Percentiles rank a stretch among this genome's conserved stretches.
Evolutionary conservation across 768 basidiomycete species (phyloP).

Genomic region (Kwoniella mangroviensis): DNA sequence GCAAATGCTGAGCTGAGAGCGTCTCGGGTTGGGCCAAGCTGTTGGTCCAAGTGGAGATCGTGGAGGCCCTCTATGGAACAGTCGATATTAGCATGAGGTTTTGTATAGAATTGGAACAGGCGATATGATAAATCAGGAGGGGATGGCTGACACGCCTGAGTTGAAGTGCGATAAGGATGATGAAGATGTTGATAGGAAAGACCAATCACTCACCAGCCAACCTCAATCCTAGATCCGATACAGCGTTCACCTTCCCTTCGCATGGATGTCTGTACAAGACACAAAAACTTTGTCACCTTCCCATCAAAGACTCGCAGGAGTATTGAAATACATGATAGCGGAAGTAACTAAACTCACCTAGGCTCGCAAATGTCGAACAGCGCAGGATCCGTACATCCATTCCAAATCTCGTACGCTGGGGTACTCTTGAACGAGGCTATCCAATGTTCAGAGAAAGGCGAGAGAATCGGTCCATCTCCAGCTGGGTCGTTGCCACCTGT

Average conservation of each 20-base stretch:
- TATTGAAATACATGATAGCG: too few relatives aligned
- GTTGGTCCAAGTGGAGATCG: conserved; percentile 88
- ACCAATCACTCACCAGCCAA: conserved; percentile 64
- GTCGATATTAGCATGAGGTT: too few relatives aligned
- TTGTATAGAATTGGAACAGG: too few relatives aligned
- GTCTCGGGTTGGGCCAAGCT: conserved; percentile 89
- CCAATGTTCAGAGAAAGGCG: conserved; percentile 88
- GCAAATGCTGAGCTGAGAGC: conserved; percentile 83
- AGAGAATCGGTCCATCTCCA: conserved; percentile 35
- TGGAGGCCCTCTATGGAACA: conserved; percentile 74
- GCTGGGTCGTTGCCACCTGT: conserved; percentile 25
- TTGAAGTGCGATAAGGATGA: too few relatives aligned
- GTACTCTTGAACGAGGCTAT: conserved; percentile 85
- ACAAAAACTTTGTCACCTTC: too few relatives aligned
- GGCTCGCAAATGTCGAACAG: conserved; percentile 96
- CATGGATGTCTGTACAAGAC: conserved; percentile 96
- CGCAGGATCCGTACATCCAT: conserved; percentile 83
- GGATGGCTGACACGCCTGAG: too few relatives aligned
- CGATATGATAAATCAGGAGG: background rate
- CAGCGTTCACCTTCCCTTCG: conserved; percentile 83
- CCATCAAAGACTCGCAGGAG: too few relatives aligned
- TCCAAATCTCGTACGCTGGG: conserved; percentile 87
- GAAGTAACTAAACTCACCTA: too few relatives aligned
- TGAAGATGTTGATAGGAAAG: too few relatives aligned
- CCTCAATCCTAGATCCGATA: conserved; percentile 88